phyloP scores from a whole-genome alignment of 331 rosid genomes.

The Prunus yedoensis region DNA sequence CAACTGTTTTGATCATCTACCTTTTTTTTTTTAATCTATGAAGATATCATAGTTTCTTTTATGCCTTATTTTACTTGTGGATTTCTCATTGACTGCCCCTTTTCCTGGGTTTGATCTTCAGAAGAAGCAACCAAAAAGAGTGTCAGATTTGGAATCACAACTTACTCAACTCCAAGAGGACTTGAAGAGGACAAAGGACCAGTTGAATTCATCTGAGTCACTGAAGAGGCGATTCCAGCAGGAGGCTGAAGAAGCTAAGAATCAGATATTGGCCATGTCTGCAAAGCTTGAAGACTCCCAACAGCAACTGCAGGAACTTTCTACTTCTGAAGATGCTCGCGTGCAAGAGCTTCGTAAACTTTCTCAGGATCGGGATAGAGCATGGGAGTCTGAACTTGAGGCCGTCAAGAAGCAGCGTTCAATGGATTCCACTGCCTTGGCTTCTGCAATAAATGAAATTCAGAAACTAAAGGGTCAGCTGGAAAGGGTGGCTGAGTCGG shows the following conservation, averaged over 20 bases:
- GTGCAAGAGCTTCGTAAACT: slow-evolving; percentile 66
- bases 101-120: slow-evolving; percentile 32
- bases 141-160: slow-evolving; percentile 62
- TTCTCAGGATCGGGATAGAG: slow-evolving; percentile 83
- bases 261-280: slow-evolving; percentile 49
- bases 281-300: slow-evolving; percentile 67
- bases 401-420: slow-evolving; percentile 80
- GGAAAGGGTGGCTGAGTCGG: slow-evolving; percentile 49
- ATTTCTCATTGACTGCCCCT: background rate
- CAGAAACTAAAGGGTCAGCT: slow-evolving; percentile 77
- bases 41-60: background rate
- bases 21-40: background rate
- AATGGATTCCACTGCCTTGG: slow-evolving; percentile 77
- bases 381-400: slow-evolving; percentile 84
- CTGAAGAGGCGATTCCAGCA: slow-evolving; percentile 59
- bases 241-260: slow-evolving; percentile 75
- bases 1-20: background rate
- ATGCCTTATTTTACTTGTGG: background rate
- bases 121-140: slow-evolving; percentile 61
- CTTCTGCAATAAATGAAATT: slow-evolving; percentile 69
- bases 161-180: slow-evolving; percentile 72
- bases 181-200: slow-evolving; percentile 68
- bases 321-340: slow-evolving; percentile 75
- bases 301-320: slow-evolving; percentile 63
- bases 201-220: slow-evolving; percentile 57